Conservation (phyloP, 352 stramenopile species). For the Aphanomyces cochlioides region DNA sequence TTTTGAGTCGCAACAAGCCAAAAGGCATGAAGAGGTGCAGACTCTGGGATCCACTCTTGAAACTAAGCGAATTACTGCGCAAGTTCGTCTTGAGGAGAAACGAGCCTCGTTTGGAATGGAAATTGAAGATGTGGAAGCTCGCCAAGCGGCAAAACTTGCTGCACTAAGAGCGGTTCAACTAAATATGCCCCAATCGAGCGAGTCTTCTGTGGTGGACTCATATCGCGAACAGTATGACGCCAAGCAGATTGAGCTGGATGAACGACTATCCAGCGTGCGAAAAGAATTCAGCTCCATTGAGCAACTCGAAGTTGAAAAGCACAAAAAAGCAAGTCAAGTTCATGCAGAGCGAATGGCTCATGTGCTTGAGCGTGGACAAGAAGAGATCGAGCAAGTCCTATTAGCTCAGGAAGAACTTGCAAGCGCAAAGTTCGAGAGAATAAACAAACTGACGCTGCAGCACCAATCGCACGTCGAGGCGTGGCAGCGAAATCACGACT, state of each 20-base stretch:
- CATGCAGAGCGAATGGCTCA: neutral
- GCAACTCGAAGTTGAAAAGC: conserved; percentile 4
- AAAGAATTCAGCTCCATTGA: neutral
- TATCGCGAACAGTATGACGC: neutral
- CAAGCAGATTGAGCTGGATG: neutral
- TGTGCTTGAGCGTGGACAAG: neutral
- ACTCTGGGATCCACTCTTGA: too few species aligned
- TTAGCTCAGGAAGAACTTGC: neutral
- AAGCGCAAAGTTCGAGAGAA: neutral
- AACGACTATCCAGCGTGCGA: neutral
- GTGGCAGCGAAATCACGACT: neutral
- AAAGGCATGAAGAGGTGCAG: neutral
- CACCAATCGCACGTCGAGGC: neutral
- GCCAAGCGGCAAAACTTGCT: neutral
- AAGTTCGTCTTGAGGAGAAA: too few species aligned
- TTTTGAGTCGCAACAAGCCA: conserved; percentile 11
- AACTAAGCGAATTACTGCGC: too few species aligned
- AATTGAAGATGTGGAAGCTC: neutral
- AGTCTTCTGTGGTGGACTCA: neutral
- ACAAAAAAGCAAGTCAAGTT: neutral
- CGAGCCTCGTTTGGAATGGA: neutral
- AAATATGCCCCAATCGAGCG: neutral
- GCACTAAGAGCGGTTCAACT: neutral
- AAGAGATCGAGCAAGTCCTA: neutral
- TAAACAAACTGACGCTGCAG: neutral